These are phyloP conservation scores for Pilobolus umbonatus DNA, from an alignment of 192 early-diverging fungal species.

Conservation along the genomic window DNA sequence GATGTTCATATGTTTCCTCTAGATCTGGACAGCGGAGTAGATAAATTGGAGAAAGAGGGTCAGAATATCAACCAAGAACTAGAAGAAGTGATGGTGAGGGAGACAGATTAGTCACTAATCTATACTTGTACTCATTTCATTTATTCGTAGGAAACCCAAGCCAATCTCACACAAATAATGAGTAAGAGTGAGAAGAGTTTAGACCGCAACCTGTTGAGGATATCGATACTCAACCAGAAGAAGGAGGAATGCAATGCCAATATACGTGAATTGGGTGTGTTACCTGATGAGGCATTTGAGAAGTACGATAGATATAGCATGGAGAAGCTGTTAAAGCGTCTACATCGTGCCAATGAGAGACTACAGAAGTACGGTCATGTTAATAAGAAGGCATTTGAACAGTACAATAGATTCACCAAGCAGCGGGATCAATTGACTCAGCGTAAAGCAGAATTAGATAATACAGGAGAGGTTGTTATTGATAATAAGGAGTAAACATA, in stretches of 20 bases:
- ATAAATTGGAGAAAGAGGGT: conserved; percentile 2
- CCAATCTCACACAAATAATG: conserved; percentile 4
- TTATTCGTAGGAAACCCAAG: not conserved
- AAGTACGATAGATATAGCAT: conserved; percentile 48
- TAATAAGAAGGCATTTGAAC: conserved; percentile 99
- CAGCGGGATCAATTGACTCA: conserved; percentile 79
- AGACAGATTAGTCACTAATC: not conserved
- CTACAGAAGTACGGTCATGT: conserved; percentile 90
- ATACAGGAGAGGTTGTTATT: conserved; percentile 54
- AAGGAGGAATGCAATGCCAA: conserved; percentile 84
- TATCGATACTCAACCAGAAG: conserved; percentile 68
- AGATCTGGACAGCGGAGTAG: conserved; percentile 27
- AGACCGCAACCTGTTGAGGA: conserved; percentile 72
- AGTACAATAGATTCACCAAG: conserved; percentile 90
- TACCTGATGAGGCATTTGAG: conserved; percentile 90
- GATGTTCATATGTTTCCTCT: not conserved
- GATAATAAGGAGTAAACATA: not conserved
- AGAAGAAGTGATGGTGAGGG: conserved; percentile 7
- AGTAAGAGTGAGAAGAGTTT: conserved; percentile 52
- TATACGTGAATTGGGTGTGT: conserved; percentile 91
- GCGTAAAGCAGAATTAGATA: conserved; percentile 86
- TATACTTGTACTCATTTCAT: not conserved
- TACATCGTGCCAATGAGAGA: conserved; percentile 78
- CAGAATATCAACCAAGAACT: conserved; percentile 2
- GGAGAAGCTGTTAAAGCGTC: conserved; percentile 53